A percentile compares a stretch with the other conserved stretches of the same genome.
These are phyloP conservation scores for Solanum etuberosum DNA, from an alignment of 257 asterid species.

Conservation along the genomic window DNA sequence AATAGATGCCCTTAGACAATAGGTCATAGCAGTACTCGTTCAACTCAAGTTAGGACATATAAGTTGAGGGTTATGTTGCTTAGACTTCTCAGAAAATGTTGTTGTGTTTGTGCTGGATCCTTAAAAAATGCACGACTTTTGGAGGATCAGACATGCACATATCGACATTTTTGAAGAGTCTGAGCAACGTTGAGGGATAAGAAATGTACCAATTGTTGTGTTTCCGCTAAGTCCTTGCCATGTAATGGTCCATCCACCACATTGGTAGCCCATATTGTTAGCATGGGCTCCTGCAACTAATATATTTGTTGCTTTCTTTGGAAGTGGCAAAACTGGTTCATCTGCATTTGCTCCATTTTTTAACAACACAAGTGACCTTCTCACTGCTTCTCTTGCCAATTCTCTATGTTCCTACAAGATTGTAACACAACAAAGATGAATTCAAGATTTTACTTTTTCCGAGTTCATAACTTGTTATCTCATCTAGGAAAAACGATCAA, in stretches of 20 bases:
- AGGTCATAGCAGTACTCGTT: background rate
- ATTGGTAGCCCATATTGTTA: conserved; percentile 1
- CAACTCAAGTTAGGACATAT: background rate
- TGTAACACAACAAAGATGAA: background rate
- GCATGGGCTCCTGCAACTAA: conserved; percentile 9
- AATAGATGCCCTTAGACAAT: background rate
- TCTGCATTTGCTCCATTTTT: conserved; percentile 10
- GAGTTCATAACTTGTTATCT: background rate
- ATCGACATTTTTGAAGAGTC: background rate
- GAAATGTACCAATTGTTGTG: background rate
- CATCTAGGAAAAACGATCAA: background rate
- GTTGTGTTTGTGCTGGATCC: rapidly evolving
- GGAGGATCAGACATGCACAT: background rate
- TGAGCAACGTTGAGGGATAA: background rate
- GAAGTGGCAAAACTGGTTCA: conserved; percentile 8
- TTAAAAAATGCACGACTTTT: background rate
- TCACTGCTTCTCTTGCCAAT: conserved; percentile 7
- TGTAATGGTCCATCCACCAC: conserved; percentile 9
- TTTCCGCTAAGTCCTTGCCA: conserved; percentile 10
- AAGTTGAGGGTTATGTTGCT: background rate
- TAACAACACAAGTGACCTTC: conserved; percentile 4
- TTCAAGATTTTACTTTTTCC: background rate
- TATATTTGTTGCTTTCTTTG: background rate
- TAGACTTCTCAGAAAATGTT: background rate
- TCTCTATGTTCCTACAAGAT: conserved; percentile 3